Percentiles rank a stretch among this genome's conserved stretches.
Conservation (phyloP, 306 rosid species). For the Quercus aquifolioides region DNA sequence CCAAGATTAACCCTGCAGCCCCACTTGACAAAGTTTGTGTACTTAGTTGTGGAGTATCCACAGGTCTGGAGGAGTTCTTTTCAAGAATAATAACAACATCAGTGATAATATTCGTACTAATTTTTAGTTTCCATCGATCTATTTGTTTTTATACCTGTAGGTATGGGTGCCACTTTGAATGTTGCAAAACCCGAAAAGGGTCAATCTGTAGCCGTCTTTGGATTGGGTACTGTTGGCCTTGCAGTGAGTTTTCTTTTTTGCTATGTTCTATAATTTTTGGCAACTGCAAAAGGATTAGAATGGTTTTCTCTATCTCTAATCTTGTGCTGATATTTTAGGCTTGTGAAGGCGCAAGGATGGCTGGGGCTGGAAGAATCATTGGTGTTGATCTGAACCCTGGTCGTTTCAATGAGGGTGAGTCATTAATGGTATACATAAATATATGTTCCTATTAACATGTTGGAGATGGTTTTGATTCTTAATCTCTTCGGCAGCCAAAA, state of each 20-base stretch:
- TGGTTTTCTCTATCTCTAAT: not conserved
- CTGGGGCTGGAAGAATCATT: slow-evolving; percentile 17
- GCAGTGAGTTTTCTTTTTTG: slow-evolving; percentile 39
- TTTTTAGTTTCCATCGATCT: not conserved
- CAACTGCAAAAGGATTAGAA: not conserved
- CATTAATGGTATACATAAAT: not conserved
- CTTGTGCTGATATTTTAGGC: slow-evolving; percentile 9
- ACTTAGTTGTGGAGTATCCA: slow-evolving; percentile 90
- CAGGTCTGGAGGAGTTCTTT: slow-evolving; percentile 41
- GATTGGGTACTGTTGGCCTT: slow-evolving; percentile 70
- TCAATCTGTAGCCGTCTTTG: slow-evolving; percentile 54
- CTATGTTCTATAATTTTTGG: not conserved
- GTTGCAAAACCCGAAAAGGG: slow-evolving; percentile 64
- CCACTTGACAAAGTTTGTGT: slow-evolving; percentile 93
- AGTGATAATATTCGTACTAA: not conserved
- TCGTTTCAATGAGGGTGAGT: not conserved
- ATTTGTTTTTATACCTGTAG: slow-evolving; percentile 20
- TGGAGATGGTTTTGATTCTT: not conserved
- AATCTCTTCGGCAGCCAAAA: slow-evolving; percentile 53
- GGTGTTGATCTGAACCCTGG: slow-evolving; percentile 12
- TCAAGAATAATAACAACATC: not conserved
- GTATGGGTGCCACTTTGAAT: slow-evolving; percentile 66
- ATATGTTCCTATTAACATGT: not conserved
- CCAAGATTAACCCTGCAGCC: slow-evolving; percentile 78
- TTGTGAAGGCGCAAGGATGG: slow-evolving; percentile 15